A percentile compares a stretch with the other conserved stretches of the same genome.
phyloP scores from a whole-genome alignment of 2,329 filamentous ascomycete species.

The Phaeosphaeria sp. region DNA sequence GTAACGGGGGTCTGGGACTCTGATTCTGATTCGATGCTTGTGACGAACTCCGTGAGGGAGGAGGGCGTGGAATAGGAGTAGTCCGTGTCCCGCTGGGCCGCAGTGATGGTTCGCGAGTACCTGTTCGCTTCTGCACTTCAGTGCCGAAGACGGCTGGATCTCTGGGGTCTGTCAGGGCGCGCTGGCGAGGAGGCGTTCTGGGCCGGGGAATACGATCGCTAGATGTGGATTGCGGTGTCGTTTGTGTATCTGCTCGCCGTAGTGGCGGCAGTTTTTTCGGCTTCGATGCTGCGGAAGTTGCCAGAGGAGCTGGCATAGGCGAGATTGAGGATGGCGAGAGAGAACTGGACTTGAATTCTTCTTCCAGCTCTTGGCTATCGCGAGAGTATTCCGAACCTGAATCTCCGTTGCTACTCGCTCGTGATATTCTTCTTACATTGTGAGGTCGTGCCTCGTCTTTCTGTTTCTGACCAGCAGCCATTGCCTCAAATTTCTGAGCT shows the following conservation, averaged over 20 bases:
- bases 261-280: background rate
- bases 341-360: conserved; percentile 1
- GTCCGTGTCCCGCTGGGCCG: background rate
- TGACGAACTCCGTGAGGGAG: conserved; percentile 4
- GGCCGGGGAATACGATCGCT: background rate
- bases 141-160: conserved; percentile 11
- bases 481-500: conserved; percentile 39
- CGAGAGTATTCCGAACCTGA: conserved; percentile 24
- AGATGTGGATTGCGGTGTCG: background rate
- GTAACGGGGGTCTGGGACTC: background rate
- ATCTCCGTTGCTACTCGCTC: conserved; percentile 15
- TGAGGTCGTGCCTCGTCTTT: conserved; percentile 3
- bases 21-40: conserved; percentile 4
- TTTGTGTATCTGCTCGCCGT: background rate
- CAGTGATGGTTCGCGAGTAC: background rate
- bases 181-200: conserved; percentile 11
- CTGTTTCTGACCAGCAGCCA: conserved; percentile 25
- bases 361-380: conserved; percentile 1
- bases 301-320: conserved; percentile 6
- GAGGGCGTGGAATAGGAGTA: background rate
- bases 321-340: conserved; percentile 2
- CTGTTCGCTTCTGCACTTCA: background rate
- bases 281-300: conserved; percentile 1
- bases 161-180: background rate
- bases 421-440: conserved; percentile 9